Conservation (phyloP, 1,284 basidiomycete species). For the Cryptococcus hybrid region DNA sequence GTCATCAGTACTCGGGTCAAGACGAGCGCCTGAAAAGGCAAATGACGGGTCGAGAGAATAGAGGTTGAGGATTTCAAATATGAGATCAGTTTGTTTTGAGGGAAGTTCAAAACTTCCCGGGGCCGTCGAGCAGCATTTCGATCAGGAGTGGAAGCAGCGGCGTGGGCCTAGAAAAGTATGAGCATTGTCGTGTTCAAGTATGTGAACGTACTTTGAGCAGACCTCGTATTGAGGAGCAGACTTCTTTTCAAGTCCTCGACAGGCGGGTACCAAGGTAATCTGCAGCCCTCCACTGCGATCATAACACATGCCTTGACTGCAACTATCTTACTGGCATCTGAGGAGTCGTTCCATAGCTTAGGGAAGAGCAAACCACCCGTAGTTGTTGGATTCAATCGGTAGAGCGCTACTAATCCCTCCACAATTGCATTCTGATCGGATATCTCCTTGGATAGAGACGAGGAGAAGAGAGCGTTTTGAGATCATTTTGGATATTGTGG, state of each 20-base stretch:
- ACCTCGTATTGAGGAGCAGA: slow-evolving; percentile 22
- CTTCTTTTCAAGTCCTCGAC: slow-evolving; percentile 19
- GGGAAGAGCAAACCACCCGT: slow-evolving; percentile 58
- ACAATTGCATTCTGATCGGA: slow-evolving; percentile 77
- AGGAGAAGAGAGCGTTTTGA: slow-evolving; percentile 56
- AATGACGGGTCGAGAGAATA: slow-evolving; percentile 30
- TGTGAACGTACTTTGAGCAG: slow-evolving; percentile 30
- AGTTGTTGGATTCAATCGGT: slow-evolving; percentile 63
- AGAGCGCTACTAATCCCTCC: slow-evolving; percentile 69
- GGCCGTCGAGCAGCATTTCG: slow-evolving; percentile 4
- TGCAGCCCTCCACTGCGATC: slow-evolving; percentile 45
- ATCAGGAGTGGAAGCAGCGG: background rate
- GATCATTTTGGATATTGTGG: slow-evolving; percentile 67
- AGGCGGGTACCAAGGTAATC: slow-evolving; percentile 34
- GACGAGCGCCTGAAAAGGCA: slow-evolving; percentile 15
- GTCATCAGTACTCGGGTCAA: slow-evolving; percentile 17
- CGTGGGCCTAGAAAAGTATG: background rate
- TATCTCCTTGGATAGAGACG: slow-evolving; percentile 49
- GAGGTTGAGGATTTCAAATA: slow-evolving; percentile 32
- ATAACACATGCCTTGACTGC: slow-evolving; percentile 68
- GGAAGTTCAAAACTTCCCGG: slow-evolving; percentile 10
- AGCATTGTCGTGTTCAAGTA: background rate
- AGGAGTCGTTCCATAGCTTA: slow-evolving; percentile 70
- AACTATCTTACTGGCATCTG: slow-evolving; percentile 74
- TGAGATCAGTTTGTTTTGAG: slow-evolving; percentile 19